Evolutionary conservation across 78 protist genomes (phyloP).

Genomic region (Emiliania huxleyi): DNA sequence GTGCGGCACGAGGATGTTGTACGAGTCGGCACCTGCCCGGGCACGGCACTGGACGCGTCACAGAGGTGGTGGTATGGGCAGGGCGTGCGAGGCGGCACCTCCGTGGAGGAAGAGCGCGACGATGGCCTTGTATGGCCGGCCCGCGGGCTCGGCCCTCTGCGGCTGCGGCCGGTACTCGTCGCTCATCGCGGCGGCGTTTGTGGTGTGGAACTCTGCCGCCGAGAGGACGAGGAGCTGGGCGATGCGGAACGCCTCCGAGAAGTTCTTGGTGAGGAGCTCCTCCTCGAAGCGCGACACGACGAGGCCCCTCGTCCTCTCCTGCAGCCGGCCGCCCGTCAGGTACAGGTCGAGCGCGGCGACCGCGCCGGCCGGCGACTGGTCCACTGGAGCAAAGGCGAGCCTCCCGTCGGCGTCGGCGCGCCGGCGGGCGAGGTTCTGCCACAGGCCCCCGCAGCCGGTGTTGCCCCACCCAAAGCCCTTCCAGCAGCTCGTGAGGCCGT

Average conservation of each 20-base stretch:
- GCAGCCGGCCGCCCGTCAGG: neutral
- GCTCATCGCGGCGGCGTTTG: too few relatives aligned
- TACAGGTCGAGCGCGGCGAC: neutral
- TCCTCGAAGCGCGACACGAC: too few relatives aligned
- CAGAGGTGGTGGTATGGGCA: too few relatives aligned
- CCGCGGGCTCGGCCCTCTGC: neutral
- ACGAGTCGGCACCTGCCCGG: neutral
- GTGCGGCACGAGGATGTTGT: neutral
- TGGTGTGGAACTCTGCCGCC: neutral
- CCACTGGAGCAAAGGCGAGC: neutral
- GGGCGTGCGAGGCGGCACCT: too few relatives aligned
- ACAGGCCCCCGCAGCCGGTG: too few relatives aligned
- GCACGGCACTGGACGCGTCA: too few relatives aligned
- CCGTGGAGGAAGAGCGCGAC: neutral
- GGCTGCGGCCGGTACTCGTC: neutral
- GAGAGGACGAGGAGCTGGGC: neutral
- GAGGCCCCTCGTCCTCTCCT: too few relatives aligned
- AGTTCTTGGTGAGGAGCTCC: too few relatives aligned
- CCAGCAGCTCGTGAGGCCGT: conserved; percentile 3
- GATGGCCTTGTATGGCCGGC: neutral
- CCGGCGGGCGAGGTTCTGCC: too few relatives aligned
- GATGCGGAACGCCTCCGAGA: neutral
- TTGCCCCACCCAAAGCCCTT: conserved; percentile 6
- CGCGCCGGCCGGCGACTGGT: neutral
- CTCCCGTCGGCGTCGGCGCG: too few relatives aligned